These are phyloP conservation scores for Tylopilus subfusipes DNA, from an alignment of 768 basidiomycete species.

Conservation along the genomic window DNA sequence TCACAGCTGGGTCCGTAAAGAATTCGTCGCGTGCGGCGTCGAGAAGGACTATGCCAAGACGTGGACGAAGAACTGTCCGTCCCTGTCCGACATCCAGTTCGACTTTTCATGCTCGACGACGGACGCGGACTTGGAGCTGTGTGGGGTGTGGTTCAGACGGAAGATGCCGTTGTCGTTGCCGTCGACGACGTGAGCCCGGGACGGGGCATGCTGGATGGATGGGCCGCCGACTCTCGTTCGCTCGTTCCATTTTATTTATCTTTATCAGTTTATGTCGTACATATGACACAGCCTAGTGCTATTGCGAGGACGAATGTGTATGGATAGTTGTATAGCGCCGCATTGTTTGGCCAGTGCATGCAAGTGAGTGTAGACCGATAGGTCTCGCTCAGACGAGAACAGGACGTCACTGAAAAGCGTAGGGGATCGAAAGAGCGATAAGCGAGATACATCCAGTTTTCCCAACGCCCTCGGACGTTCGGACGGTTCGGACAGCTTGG, in stretches of 20 bases:
- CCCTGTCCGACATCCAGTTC: constrained; percentile 28
- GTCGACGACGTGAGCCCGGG: neutral
- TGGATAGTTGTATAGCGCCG: neutral
- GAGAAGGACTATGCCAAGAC: constrained; percentile 27
- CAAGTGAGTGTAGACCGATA: too few relatives aligned
- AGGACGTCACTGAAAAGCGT: too few relatives aligned
- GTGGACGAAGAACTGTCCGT: constrained; percentile 29
- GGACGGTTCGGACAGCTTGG: too few relatives aligned
- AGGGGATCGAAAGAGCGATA: too few relatives aligned
- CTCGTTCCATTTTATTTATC: neutral
- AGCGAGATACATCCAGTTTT: too few relatives aligned
- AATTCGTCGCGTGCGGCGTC: constrained; percentile 27
- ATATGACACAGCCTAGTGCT: neutral
- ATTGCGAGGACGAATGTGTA: neutral
- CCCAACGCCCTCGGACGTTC: too few relatives aligned
- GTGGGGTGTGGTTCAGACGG: constrained; percentile 31
- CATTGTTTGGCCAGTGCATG: neutral
- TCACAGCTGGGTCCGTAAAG: constrained; percentile 11
- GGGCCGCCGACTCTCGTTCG: neutral
- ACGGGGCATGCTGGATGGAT: too few relatives aligned
- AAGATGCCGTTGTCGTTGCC: constrained; percentile 11
- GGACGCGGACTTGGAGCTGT: constrained; percentile 28
- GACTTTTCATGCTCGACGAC: constrained; percentile 27
- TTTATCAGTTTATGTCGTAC: neutral
- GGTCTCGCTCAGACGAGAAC: too few relatives aligned